Evolutionary conservation across 2,329 filamentous ascomycete genomes (phyloP).

Genomic region (Aquanectria penicillioides): DNA sequence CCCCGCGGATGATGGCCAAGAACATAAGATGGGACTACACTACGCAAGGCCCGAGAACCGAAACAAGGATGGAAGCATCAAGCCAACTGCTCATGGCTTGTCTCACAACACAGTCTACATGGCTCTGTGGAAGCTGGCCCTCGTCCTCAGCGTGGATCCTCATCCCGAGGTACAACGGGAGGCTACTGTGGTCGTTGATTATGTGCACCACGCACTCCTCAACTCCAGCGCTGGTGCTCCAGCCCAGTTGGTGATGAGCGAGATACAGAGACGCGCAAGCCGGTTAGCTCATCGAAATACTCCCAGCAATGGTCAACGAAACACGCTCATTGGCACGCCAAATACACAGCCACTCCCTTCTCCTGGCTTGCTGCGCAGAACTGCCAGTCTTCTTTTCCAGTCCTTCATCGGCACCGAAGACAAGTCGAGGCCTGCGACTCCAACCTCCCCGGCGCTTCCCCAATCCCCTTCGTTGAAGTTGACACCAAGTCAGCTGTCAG

Average conservation of each 20-base stretch:
- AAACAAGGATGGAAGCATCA: slow-evolving; percentile 67
- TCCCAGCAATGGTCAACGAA: slow-evolving; percentile 55
- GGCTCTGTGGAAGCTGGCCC: slow-evolving; percentile 91
- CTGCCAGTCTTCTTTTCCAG: slow-evolving; percentile 71
- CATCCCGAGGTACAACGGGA: slow-evolving; percentile 92
- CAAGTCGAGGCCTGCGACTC: slow-evolving; percentile 48
- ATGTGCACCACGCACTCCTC: slow-evolving; percentile 80
- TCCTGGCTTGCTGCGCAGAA: slow-evolving; percentile 69
- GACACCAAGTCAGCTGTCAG: slow-evolving; percentile 53
- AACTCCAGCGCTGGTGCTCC: slow-evolving; percentile 78
- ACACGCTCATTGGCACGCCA: slow-evolving; percentile 50
- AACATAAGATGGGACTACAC: slow-evolving; percentile 71
- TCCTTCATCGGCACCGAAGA: slow-evolving; percentile 65
- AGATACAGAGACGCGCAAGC: slow-evolving; percentile 68
- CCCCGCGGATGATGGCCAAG: slow-evolving; percentile 64
- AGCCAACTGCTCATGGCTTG: slow-evolving; percentile 65
- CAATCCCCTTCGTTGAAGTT: slow-evolving; percentile 50
- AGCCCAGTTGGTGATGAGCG: slow-evolving; percentile 78
- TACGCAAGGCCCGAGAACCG: slow-evolving; percentile 67
- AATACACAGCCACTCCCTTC: slow-evolving; percentile 59
- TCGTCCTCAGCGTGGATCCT: slow-evolving; percentile 92
- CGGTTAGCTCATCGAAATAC: slow-evolving; percentile 58
- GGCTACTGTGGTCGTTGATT: slow-evolving; percentile 86
- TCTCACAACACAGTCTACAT: slow-evolving; percentile 92
- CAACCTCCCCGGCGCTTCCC: slow-evolving; percentile 41